Evolutionary conservation across 768 basidiomycete genomes (phyloP).

Genomic region (Mycena floridula): DNA sequence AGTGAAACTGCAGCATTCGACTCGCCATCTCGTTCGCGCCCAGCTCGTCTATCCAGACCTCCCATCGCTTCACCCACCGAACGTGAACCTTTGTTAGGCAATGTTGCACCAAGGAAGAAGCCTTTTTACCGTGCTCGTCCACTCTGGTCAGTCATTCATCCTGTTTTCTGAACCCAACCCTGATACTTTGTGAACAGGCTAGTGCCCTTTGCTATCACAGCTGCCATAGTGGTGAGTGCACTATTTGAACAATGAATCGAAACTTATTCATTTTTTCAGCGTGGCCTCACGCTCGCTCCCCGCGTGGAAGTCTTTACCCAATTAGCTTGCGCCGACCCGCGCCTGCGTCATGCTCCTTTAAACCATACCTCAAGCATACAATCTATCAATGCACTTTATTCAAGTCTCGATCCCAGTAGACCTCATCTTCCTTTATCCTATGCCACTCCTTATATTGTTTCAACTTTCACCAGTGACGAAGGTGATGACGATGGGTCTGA

Average conservation of each 20-base stretch:
- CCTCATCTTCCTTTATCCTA: constrained; percentile 17
- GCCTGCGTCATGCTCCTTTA: constrained; percentile 32
- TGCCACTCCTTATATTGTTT: constrained; percentile 6
- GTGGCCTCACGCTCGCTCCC: constrained; percentile 79
- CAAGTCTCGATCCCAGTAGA: constrained; percentile 25
- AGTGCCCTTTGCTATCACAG: constrained; percentile 66
- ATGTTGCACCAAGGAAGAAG: constrained; percentile 26
- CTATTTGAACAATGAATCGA: constrained; percentile 4
- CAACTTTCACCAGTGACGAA: constrained; percentile 4
- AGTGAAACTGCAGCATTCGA: not conserved
- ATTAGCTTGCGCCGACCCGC: constrained; percentile 60
- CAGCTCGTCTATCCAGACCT: not conserved
- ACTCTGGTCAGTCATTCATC: constrained; percentile 34
- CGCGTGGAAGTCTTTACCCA: constrained; percentile 78
- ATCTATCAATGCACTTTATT: constrained; percentile 15
- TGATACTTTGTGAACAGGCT: constrained; percentile 42
- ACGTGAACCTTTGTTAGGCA: constrained; percentile 11
- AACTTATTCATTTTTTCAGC: constrained; percentile 34
- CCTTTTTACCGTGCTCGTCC: constrained; percentile 48
- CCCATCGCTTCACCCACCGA: constrained; percentile 4
- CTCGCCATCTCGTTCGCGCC: not conserved
- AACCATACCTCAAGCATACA: too few species aligned
- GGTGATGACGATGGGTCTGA: constrained; percentile 18
- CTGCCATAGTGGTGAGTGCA: constrained; percentile 58
- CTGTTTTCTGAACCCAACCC: not conserved